Base-by-base conservation (phyloP, 148 eudicot species). In the Gaultheria prostrata region DNA sequence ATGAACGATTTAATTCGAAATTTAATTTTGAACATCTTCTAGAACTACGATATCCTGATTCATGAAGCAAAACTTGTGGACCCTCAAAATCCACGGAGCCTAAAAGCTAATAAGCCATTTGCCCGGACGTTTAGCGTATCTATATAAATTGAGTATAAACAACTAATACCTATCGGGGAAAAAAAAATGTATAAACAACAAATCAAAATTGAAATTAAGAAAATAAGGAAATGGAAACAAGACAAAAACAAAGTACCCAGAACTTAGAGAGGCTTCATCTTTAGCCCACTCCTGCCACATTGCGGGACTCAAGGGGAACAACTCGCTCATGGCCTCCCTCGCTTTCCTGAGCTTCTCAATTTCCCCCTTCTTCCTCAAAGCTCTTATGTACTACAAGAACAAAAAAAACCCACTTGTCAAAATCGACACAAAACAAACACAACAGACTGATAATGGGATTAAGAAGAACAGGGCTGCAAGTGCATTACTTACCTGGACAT, bases 221-320 rank as follows among this genome's bases (percentile, higher is more conserved):
- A 33, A 21, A 15, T 20, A 56, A 71, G 2, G 72, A 70, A 63
- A 35, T 13, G 3, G 15, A 51, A 53, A 8, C 21, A 21, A 32
- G 71, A 49, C n/a, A 78, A 32, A 32, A 57, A 57, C n/a, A 39
- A 39, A 11, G 21, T 89, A 94, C 98, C 93, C 86, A 39, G 98
- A 89, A 53, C 87, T 71, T 3, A 93, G 45, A 69, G 94, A 87
- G 83, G 86, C 85, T 86, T 97, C 98, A 82, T 97, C 98, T 43
- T 92, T 93, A 84, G 93, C 91, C 99, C 99, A 94, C 80, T 94
- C 95, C 83, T 85, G 95, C 99, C 99, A 97, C 98, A 97, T 91
- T 45, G 89, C 75, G 15, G 99, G 95, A 76, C 83, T 89, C 82
- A 97, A 80, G 0, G 99, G 99, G 43, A 97, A 97, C 46, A 92